These are phyloP conservation scores for Trichoderma aggressivum DNA, from an alignment of 2,329 filamentous ascomycete species.

Conservation along the genomic window DNA sequence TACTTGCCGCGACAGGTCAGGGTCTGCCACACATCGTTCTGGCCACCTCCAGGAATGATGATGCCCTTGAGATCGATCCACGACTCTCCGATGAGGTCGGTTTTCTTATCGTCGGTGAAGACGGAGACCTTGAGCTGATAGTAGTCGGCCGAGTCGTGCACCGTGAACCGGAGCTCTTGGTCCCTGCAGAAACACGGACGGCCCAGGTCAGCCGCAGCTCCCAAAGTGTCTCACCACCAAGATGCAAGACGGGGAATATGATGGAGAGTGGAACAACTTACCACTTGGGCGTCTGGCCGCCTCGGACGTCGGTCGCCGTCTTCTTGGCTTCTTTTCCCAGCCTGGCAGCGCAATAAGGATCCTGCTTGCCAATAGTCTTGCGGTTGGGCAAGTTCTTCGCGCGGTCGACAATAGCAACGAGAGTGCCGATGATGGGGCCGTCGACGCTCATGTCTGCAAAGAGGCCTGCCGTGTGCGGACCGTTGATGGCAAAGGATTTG, in stretches of 20 bases:
- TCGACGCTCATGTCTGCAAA: slow-evolving; percentile 92
- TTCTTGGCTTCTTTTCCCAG: slow-evolving; percentile 97
- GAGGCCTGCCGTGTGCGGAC: slow-evolving; percentile 83
- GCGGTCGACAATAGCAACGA: slow-evolving; percentile 87
- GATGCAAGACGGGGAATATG: neutral
- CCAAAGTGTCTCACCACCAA: neutral
- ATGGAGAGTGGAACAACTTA: slow-evolving; percentile 40
- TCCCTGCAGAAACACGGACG: slow-evolving; percentile 60
- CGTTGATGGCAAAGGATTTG: slow-evolving; percentile 55
- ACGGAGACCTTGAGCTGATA: slow-evolving; percentile 92
- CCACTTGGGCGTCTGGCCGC: slow-evolving; percentile 95
- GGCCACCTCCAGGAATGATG: slow-evolving; percentile 81
- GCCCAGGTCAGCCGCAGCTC: neutral
- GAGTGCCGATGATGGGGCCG: slow-evolving; percentile 86
- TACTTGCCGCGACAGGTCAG: slow-evolving; percentile 90
- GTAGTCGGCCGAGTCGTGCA: slow-evolving; percentile 96
- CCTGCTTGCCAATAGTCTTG: slow-evolving; percentile 97
- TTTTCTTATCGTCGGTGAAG: slow-evolving; percentile 98
- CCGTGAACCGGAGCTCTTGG: slow-evolving; percentile 91
- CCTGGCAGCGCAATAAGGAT: slow-evolving; percentile 91
- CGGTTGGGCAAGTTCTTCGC: slow-evolving; percentile 96
- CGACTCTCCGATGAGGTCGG: slow-evolving; percentile 90
- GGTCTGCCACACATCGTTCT: slow-evolving; percentile 88
- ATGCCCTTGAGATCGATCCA: slow-evolving; percentile 83
- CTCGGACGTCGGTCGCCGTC: slow-evolving; percentile 88